phyloP scores from a whole-genome alignment of 345 rosid genomes.

The Adansonia digitata region DNA sequence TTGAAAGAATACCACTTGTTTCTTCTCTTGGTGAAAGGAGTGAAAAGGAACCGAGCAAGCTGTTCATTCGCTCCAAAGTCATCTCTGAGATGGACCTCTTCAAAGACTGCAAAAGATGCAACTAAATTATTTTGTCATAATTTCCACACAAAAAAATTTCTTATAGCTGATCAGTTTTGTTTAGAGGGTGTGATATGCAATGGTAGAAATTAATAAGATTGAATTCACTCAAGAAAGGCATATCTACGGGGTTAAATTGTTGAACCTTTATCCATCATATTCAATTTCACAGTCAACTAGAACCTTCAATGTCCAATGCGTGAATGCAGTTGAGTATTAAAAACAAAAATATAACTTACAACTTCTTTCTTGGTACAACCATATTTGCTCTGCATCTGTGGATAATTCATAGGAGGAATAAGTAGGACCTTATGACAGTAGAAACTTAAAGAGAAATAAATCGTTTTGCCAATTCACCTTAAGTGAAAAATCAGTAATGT shows the following conservation, averaged over 20 bases:
- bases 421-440: conserved; percentile 5
- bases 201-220: conserved; percentile 7
- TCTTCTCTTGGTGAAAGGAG: conserved; percentile 50
- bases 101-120: conserved; percentile 42
- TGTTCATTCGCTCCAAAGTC: conserved; percentile 65
- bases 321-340: neutral
- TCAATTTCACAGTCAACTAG: neutral
- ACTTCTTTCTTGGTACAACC: conserved; percentile 60
- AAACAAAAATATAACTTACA: conserved; percentile 24
- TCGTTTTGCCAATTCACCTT: conserved; percentile 47
- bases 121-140: conserved; percentile 13
- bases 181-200: neutral
- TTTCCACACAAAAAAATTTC: neutral
- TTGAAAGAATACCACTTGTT: conserved; percentile 40
- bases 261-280: neutral
- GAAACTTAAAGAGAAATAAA: neutral
- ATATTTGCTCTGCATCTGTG: conserved; percentile 86
- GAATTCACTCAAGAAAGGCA: conserved; percentile 4
- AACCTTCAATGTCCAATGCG: neutral
- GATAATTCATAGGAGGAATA: conserved; percentile 13
- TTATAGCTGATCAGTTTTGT: neutral
- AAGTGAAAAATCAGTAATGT: conserved; percentile 65
- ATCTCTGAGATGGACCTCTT: conserved; percentile 74
- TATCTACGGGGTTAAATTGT: conserved; percentile 4
- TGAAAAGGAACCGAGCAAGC: conserved; percentile 68